phyloP scores from a whole-genome alignment of 352 stramenopile species.

The Globisporangium lucens region DNA sequence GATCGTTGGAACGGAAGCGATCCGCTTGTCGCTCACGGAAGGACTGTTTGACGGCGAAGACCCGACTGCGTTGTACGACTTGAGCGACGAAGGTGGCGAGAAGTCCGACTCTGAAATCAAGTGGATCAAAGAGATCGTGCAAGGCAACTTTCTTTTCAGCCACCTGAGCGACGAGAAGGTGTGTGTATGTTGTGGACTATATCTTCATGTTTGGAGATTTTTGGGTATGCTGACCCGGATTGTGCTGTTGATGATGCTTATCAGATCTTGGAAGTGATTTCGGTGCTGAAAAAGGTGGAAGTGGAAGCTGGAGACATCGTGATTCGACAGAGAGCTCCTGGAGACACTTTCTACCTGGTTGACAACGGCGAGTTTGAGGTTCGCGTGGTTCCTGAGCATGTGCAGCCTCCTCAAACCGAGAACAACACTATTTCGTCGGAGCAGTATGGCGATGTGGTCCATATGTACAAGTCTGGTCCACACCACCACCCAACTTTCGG shows the following conservation, averaged over 20 bases:
- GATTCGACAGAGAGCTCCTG: constrained; percentile 90
- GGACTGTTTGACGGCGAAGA: constrained; percentile 27
- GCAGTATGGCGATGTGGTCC: constrained; percentile 59
- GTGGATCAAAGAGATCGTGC: constrained; percentile 86
- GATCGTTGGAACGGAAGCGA: constrained; percentile 83
- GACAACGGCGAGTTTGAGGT: constrained; percentile 81
- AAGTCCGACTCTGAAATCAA: constrained; percentile 82
- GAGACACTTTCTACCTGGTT: constrained; percentile 93
- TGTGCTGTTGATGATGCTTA: neutral
- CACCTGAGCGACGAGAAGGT: constrained; percentile 88
- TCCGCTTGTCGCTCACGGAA: constrained; percentile 74
- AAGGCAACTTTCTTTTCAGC: constrained; percentile 92
- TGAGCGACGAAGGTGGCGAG: constrained; percentile 26
- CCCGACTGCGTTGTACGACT: constrained; percentile 32
- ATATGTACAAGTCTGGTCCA: constrained; percentile 65
- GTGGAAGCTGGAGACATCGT: constrained; percentile 87
- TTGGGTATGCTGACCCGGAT: neutral
- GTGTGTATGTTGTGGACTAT: constrained; percentile 14
- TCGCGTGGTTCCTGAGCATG: constrained; percentile 44
- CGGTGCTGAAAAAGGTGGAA: constrained; percentile 75
- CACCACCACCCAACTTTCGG: constrained; percentile 80
- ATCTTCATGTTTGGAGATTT: neutral
- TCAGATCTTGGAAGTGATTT: constrained; percentile 83
- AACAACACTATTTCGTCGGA: constrained; percentile 19
- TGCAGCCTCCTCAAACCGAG: constrained; percentile 15